Percentiles rank a stretch among this genome's conserved stretches.
Conservation (phyloP, 176 grass and related monocot genomes). For the Secale cereale region DNA sequence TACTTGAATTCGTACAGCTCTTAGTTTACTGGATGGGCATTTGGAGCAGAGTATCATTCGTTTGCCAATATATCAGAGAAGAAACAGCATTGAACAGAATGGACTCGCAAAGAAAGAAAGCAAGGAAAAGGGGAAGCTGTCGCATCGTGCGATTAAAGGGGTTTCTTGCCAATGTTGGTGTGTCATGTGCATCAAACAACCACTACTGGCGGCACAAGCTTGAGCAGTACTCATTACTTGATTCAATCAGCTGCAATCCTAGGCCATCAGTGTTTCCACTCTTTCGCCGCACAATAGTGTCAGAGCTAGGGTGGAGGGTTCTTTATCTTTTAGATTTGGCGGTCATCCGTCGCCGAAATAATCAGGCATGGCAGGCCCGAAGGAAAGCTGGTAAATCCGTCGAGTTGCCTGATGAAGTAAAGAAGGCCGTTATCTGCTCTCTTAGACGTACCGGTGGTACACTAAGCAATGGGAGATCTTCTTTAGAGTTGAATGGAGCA, state of each 20-base stretch:
- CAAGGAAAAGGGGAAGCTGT: too few species aligned
- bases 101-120: too few species aligned
- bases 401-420: not conserved
- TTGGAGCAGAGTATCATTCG: not conserved
- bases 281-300: too few species aligned
- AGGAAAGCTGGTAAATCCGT: not conserved
- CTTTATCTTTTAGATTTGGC: too few species aligned
- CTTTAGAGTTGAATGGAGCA: not conserved
- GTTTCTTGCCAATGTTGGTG: not conserved
- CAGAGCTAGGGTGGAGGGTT: too few species aligned
- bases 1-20: not conserved
- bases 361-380: not conserved
- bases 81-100: not conserved
- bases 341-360: too few species aligned
- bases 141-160: not conserved
- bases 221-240: not conserved
- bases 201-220: not conserved
- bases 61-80: not conserved
- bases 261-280: too few species aligned
- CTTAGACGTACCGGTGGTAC: not conserved
- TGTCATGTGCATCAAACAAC: not conserved
- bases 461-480: not conserved
- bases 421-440: not conserved
- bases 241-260: not conserved
- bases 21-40: not conserved